Evolutionary conservation across 2,329 filamentous ascomycete genomes (phyloP).

Genomic region (Chaetoscypha palmicola): DNA sequence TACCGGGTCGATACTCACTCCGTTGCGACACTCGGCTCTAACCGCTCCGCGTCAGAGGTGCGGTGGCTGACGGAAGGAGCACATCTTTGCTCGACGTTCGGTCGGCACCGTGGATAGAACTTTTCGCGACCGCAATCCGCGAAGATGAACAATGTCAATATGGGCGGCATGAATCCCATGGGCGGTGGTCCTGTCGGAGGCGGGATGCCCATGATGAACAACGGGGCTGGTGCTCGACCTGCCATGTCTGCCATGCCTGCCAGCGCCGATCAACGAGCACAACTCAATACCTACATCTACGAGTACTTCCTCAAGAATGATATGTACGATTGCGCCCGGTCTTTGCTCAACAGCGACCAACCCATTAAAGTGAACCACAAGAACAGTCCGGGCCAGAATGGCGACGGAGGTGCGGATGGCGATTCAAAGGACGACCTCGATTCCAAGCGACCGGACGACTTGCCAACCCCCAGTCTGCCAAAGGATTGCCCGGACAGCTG

Average conservation of each 20-base stretch:
- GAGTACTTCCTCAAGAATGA: constrained; percentile 83
- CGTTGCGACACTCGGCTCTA: constrained; percentile 23
- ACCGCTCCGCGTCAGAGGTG: constrained; percentile 26
- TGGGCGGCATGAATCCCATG: constrained; percentile 63
- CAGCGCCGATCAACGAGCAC: constrained; percentile 39
- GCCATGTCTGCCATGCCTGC: constrained; percentile 31
- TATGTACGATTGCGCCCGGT: constrained; percentile 77
- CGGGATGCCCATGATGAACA: constrained; percentile 57
- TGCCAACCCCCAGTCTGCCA: constrained; percentile 67
- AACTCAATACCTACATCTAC: constrained; percentile 83
- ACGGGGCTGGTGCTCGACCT: constrained; percentile 40
- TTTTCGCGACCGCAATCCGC: constrained; percentile 21
- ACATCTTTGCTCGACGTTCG: constrained; percentile 3
- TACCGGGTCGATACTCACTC: constrained; percentile 7
- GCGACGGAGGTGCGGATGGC: constrained; percentile 73
- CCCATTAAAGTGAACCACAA: constrained; percentile 63
- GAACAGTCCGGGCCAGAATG: constrained; percentile 63
- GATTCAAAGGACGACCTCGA: constrained; percentile 74
- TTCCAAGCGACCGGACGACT: constrained; percentile 67
- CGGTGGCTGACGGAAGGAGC: constrained; percentile 25
- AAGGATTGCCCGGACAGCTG: constrained; percentile 61
- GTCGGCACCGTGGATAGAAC: not conserved
- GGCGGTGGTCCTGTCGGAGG: constrained; percentile 53
- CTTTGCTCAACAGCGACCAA: constrained; percentile 60
- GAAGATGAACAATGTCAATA: constrained; percentile 36